Conservation (phyloP, 257 asterid genomes). For the Apocynum venetum region DNA sequence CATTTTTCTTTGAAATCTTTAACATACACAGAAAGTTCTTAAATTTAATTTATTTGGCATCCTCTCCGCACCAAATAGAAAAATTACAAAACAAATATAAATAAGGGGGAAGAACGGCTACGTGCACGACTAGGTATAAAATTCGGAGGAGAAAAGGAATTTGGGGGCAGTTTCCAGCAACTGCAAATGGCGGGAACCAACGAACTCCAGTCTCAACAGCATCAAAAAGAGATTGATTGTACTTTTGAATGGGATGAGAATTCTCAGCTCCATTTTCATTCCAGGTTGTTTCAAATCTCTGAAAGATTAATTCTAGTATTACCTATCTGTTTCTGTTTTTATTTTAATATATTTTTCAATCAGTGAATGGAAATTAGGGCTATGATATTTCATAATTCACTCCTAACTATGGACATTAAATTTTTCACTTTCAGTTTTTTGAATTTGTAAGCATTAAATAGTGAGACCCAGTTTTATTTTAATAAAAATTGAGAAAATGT, state of each 20-base stretch:
- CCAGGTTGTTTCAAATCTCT: conserved; percentile 44
- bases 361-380: conserved; percentile 11
- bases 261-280: conserved; percentile 82
- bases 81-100: too few species aligned
- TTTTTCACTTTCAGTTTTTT: not conserved
- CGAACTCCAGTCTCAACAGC: conserved; percentile 3
- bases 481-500: not conserved
- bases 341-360: not conserved
- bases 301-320: not conserved
- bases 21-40: too few species aligned
- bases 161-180: not conserved
- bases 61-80: too few species aligned
- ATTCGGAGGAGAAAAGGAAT: not conserved
- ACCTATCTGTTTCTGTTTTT: not conserved
- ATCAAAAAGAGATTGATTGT: conserved; percentile 29
- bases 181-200: conserved; percentile 50
- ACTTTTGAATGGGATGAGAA: conserved; percentile 76
- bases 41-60: too few species aligned
- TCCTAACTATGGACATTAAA: not conserved
- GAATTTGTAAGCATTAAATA: not conserved
- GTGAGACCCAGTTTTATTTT: not conserved
- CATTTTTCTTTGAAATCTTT: too few species aligned
- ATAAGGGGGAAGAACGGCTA: too few species aligned
- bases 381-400: not conserved
- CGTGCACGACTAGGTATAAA: not conserved